These are phyloP conservation scores for Eutrema japonicum DNA, from an alignment of 345 rosid species.

Conservation along the genomic window DNA sequence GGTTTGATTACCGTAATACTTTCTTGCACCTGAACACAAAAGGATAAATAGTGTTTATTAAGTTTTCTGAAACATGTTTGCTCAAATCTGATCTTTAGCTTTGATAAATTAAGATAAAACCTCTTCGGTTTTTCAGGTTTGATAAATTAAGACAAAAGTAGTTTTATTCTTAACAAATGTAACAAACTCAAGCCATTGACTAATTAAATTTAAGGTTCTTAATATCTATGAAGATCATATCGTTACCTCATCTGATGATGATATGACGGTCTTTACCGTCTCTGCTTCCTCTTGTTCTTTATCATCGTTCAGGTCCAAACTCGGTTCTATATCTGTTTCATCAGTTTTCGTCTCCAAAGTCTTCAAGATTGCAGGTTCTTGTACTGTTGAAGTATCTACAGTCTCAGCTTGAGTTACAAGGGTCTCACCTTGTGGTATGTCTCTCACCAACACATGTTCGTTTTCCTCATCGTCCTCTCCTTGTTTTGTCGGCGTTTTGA, in stretches of 20 bases:
- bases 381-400: conserved; percentile 13
- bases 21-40: conserved; percentile 13
- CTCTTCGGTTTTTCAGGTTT: conserved; percentile 20
- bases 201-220: conserved; percentile 6
- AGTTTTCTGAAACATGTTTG: conserved; percentile 15
- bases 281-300: conserved; percentile 38
- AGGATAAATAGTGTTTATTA: neutral
- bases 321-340: conserved; percentile 16
- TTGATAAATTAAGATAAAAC: conserved; percentile 8
- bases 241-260: conserved; percentile 53
- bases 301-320: conserved; percentile 20
- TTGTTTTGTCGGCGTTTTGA: neutral
- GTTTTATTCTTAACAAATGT: conserved; percentile 9
- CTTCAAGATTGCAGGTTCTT: conserved; percentile 16
- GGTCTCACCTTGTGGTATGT: conserved; percentile 22
- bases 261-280: conserved; percentile 33
- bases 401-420: conserved; percentile 17
- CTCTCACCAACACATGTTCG: conserved; percentile 31
- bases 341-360: neutral
- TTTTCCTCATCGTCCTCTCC: conserved; percentile 23
- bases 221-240: conserved; percentile 19
- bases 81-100: neutral
- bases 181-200: conserved; percentile 7
- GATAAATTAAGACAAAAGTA: conserved; percentile 18
- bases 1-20: neutral